Evolutionary conservation across 345 rosid genomes (phyloP), one percentile per base, ranked within the genome.

Genomic region (Ricinus communis): DNA sequence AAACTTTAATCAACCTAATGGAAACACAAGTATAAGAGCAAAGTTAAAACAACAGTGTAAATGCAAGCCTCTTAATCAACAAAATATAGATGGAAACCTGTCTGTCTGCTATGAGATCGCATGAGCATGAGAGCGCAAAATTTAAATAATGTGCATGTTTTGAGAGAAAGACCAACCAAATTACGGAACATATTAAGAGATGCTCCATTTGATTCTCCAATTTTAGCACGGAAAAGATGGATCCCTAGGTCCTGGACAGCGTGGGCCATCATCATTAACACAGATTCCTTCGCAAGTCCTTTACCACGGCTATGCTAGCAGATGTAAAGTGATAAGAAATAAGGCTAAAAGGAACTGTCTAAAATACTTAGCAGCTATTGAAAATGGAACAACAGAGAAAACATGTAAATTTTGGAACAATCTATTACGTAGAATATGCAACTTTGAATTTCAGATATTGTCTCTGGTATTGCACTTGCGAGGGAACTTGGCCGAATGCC

Each of bases 251-350:
- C 81, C 73, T 87, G 79, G 62, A 87, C 73, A 33, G 94, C 87
- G 79, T 89, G 88, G 79, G 84, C 91, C 98, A 92, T 92, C 98
- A 92, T 95, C 83, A 86, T 80, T 82, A 87, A 67, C 38, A 90
- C 91, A 43, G 97, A 74, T 81, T 87, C 99, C 86, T 95, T 90
- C 68, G 96, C 94, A 45, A 95, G 78, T 75, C 98, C 97, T 84
- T 92, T 92, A 72, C 96, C 96, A 67, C 89, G 97, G 83, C 99
- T 90, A 83, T 69, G 82, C 89, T 85, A 87, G 81, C 88, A 82
- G 80, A 58, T 73, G 40, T 25, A 73, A 75, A 65, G 70, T 27
- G 36, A 62, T 41, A 68, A 4, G 62, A 74, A 71, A 79, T 38
- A 73, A 71, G 57, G 71, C 2, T 18, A 27, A 66, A 62, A 69